Evolutionary conservation across 306 rosid genomes (phyloP).

Genomic region (Abrus pulchellus): DNA sequence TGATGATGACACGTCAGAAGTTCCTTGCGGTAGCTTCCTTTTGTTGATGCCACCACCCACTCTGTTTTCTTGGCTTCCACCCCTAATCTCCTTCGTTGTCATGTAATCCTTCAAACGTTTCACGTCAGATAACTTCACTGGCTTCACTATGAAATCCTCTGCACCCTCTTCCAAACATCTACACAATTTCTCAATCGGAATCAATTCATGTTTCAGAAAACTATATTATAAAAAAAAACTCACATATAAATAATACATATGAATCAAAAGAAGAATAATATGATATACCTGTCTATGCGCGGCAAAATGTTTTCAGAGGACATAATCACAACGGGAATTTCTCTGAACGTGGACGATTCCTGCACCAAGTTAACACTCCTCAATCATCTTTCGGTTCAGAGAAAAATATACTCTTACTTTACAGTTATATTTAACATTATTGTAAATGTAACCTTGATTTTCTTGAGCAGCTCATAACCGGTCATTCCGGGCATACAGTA

Average conservation of each 20-base stretch:
- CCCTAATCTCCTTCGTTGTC: slow-evolving; percentile 62
- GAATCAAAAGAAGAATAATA: too few relatives aligned
- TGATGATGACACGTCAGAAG: slow-evolving; percentile 59
- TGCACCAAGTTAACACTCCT: slow-evolving; percentile 40
- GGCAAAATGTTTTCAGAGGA: slow-evolving; percentile 88
- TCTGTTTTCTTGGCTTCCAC: slow-evolving; percentile 25
- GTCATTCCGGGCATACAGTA: slow-evolving; percentile 92
- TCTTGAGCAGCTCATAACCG: slow-evolving; percentile 76
- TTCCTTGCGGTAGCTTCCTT: slow-evolving; percentile 62
- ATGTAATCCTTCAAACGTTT: slow-evolving; percentile 66
- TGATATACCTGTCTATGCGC: slow-evolving; percentile 73
- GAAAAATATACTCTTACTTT: too few relatives aligned
- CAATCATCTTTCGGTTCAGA: neutral
- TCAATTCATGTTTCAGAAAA: neutral
- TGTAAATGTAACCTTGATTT: slow-evolving; percentile 61
- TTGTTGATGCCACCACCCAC: slow-evolving; percentile 53
- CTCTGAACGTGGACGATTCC: slow-evolving; percentile 78
- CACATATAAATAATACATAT: too few relatives aligned
- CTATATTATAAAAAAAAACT: neutral
- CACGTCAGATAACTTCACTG: slow-evolving; percentile 88
- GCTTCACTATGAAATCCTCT: slow-evolving; percentile 89
- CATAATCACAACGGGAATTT: slow-evolving; percentile 91
- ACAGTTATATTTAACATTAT: neutral
- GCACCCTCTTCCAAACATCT: slow-evolving; percentile 95
- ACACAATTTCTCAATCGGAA: neutral